phyloP scores from a whole-genome alignment of 2,329 filamentous ascomycete genomes.

The Lecanicillium sp. region DNA sequence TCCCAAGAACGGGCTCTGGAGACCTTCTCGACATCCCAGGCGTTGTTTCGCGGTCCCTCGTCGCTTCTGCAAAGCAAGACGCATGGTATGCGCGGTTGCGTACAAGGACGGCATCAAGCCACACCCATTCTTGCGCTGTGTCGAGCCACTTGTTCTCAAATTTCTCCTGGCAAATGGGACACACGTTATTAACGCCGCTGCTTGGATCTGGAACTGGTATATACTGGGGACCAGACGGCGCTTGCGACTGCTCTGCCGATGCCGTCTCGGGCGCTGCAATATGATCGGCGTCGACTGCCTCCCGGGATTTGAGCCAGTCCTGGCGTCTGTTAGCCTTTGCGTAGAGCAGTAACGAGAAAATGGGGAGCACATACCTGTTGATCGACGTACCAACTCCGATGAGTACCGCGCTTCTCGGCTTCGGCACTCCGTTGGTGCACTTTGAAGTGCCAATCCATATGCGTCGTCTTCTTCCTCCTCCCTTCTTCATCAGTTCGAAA shows the following conservation, averaged over 20 bases:
- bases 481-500: conserved; percentile 74
- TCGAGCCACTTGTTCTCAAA: conserved; percentile 91
- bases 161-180: conserved; percentile 91
- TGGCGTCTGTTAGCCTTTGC: conserved; percentile 28
- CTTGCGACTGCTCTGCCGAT: conserved; percentile 34
- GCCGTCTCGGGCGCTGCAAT: conserved; percentile 24
- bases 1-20: conserved; percentile 61
- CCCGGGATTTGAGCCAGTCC: conserved; percentile 86
- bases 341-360: background rate
- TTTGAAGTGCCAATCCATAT: conserved; percentile 98
- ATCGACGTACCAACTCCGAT: conserved; percentile 91
- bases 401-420: conserved; percentile 75
- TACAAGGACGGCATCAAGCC: conserved; percentile 79
- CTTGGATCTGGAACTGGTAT: conserved; percentile 79
- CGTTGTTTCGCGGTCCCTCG: conserved; percentile 50
- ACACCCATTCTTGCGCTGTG: conserved; percentile 93
- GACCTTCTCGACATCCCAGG: conserved; percentile 37
- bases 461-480: conserved; percentile 76
- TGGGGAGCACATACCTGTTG: conserved; percentile 55
- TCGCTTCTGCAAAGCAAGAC: conserved; percentile 79
- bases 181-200: conserved; percentile 66
- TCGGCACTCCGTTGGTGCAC: conserved; percentile 86
- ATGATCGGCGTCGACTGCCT: conserved; percentile 63
- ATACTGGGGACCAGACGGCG: conserved; percentile 54
- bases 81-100: conserved; percentile 80